These are phyloP conservation scores for Bertia moriformis DNA, from an alignment of 2,329 filamentous ascomycete genomes.

Conservation along the genomic window DNA sequence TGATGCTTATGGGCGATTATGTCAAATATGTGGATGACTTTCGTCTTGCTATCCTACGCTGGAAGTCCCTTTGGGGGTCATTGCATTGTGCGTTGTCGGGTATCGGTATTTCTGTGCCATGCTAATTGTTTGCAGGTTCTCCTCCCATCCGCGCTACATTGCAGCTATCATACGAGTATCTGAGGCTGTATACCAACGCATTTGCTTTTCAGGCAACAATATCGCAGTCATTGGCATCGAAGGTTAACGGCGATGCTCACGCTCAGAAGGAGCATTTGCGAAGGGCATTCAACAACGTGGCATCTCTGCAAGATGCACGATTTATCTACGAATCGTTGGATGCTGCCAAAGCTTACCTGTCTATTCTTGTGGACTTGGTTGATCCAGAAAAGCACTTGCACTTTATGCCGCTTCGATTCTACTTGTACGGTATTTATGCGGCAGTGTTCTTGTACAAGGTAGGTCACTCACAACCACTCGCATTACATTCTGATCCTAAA, in stretches of 20 bases:
- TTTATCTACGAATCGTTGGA: slow-evolving; percentile 55
- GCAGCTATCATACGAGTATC: slow-evolving; percentile 57
- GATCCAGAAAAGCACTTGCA: slow-evolving; percentile 42
- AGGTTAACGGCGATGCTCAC: slow-evolving; percentile 17
- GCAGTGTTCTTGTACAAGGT: slow-evolving; percentile 54
- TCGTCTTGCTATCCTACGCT: slow-evolving; percentile 50
- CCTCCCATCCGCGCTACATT: slow-evolving; percentile 52
- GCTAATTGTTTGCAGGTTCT: slow-evolving; percentile 26
- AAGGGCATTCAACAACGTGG: slow-evolving; percentile 34
- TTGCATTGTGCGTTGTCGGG: slow-evolving; percentile 34
- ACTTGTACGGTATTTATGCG: slow-evolving; percentile 40
- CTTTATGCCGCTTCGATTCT: slow-evolving; percentile 51
- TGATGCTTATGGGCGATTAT: slow-evolving; percentile 58
- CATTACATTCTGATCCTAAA: too few relatives aligned
- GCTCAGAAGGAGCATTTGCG: slow-evolving; percentile 11
- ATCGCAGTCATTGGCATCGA: slow-evolving; percentile 27
- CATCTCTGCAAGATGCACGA: slow-evolving; percentile 44
- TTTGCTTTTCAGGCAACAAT: slow-evolving; percentile 64
- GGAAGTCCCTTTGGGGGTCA: slow-evolving; percentile 58
- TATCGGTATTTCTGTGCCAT: background rate
- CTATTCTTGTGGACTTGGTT: slow-evolving; percentile 42
- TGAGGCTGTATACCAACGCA: slow-evolving; percentile 60
- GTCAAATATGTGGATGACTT: slow-evolving; percentile 67
- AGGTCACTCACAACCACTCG: too few relatives aligned
- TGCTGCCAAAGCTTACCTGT: slow-evolving; percentile 45